phyloP scores from a whole-genome alignment of 257 asterid genomes.

The Plantago ovata region DNA sequence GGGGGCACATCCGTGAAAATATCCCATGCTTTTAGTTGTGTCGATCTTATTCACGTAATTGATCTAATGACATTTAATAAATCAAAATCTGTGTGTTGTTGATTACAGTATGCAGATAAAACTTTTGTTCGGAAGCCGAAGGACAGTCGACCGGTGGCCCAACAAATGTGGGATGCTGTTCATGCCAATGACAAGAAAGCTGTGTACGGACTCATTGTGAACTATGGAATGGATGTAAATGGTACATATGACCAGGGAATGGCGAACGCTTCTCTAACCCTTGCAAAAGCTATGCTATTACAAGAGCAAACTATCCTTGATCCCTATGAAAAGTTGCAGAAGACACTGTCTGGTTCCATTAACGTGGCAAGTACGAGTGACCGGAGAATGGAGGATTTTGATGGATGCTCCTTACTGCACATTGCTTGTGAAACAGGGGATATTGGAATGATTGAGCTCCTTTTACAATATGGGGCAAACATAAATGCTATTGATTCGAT shows the following conservation, averaged over 20 bases:
- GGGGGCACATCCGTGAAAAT: too few species aligned
- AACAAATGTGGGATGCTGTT: slow-evolving; percentile 88
- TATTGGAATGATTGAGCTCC: slow-evolving; percentile 95
- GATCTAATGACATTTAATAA: not conserved
- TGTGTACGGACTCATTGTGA: slow-evolving; percentile 68
- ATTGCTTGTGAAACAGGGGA: slow-evolving; percentile 91
- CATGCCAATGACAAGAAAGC: slow-evolving; percentile 78
- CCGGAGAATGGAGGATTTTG: slow-evolving; percentile 34
- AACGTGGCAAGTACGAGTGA: slow-evolving; percentile 44
- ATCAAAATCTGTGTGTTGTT: slow-evolving; percentile 4
- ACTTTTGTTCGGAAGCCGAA: slow-evolving; percentile 65
- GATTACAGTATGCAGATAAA: slow-evolving; percentile 86
- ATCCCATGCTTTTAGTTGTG: too few species aligned
- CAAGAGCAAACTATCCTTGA: slow-evolving; percentile 59
- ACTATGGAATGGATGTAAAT: slow-evolving; percentile 72
- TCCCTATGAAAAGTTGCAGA: slow-evolving; percentile 34
- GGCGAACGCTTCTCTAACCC: slow-evolving; percentile 66
- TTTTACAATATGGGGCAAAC: slow-evolving; percentile 87
- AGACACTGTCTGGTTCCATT: slow-evolving; percentile 30
- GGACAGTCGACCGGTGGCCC: slow-evolving; percentile 54
- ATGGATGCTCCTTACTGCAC: slow-evolving; percentile 83
- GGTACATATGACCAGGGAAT: slow-evolving; percentile 43
- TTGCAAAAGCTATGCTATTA: slow-evolving; percentile 83
- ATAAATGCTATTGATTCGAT: slow-evolving; percentile 70
- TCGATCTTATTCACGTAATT: too few species aligned